Base-by-base conservation (phyloP, 352 stramenopile species). In the Phytophthora sansomeana region DNA sequence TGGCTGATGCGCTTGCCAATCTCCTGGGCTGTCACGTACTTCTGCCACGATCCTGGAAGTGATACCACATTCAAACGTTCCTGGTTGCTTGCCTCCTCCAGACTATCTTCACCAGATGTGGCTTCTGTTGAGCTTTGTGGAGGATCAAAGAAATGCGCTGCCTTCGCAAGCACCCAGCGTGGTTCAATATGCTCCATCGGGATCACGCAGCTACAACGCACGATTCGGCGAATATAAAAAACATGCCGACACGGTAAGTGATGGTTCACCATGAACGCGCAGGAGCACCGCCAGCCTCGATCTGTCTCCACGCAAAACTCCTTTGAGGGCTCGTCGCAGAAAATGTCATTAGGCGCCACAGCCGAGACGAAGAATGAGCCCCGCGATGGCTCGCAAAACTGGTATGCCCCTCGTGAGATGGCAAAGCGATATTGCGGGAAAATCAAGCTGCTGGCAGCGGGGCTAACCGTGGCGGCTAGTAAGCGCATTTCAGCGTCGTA, bases 201-300 rank as follows among this genome's bases (percentile, higher is more conserved):
- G 28, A 78, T 63, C 10, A 78, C 60, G 17, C 42, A 68, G 41
- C 57, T 68, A 52, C 71, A 78, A 28, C 71, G 71, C 35, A 75
- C 32, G 38, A 78, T 75, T 14, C 71, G 66, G 9, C 71, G 71
- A 36, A 78, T 64, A 32, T 78, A 78, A 28, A 78, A 75, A 2
- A 78, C 57, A 28, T 78, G 71, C 0, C 71, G 61, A 28, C 71
- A 78, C 26, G 71, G 71, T 21, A 78, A 53, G 35, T 67, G 66
- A 24, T 78, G 66, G 21, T 78, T 78, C 4, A 66, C 48, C 71
- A 78, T 78, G 19, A 78, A 78, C 3, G 71, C 71, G 41, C 71
- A 78, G 19, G 71, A 78, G 28, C 71, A 78, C n/a, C 72, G 67
- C 71, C 71, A 78, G 2, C 70, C 66, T 26, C 57, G 57, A 28